Evolutionary conservation across 805 yeast genomes (phyloP), one percentile per base, ranked within the genome.

Genomic region (Candida khao-thaluensis): DNA sequence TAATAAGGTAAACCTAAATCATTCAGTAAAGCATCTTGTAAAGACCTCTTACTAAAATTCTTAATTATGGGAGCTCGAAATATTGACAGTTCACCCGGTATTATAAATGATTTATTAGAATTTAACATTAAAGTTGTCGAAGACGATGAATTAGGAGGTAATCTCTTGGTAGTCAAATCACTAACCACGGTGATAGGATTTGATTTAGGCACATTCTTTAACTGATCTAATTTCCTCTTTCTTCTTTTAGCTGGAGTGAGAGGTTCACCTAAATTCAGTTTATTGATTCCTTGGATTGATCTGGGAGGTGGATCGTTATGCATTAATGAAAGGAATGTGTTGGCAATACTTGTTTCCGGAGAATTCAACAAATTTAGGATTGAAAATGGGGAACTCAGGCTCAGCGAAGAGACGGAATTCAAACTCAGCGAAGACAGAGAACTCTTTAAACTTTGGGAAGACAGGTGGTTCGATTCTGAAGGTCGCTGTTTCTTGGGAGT

Each of bases 11-110:
- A 31, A 7, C 20, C 26, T 25, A 44, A 38, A 38, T 52, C 53
- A 27, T 38, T 56, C 31, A 48, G 37, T 21, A 74, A 53, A 2
- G 80, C 80, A 27, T 74, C 79, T 41, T 65, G 52, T 14, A 74
- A 51, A 1, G 76, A 72, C n/a, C 66, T 61, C 47, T 66, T 75
- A 42, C 77, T 74, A 20, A 75, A 65, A 31, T 69, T 59, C 9
- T 71, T 57, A 10, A 62, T 47, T 7, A 64, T 41, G 5, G 69
- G 68, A 26, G 51, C 57, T 37, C 59, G 59, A 42, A 66, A 58
- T 4, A 41, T 54, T 1, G 73, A 64, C 3, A 64, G 60, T 16
- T 60, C 60, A 0, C 79, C 79, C 47, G 75, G 77, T 15, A 72
- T 56, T 5, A 64, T 60, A 38, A 54, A 57, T 4, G 68, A 60